These are phyloP conservation scores for Senecio squalidus DNA, from an alignment of 140 eudicot species.

Conservation along the genomic window DNA sequence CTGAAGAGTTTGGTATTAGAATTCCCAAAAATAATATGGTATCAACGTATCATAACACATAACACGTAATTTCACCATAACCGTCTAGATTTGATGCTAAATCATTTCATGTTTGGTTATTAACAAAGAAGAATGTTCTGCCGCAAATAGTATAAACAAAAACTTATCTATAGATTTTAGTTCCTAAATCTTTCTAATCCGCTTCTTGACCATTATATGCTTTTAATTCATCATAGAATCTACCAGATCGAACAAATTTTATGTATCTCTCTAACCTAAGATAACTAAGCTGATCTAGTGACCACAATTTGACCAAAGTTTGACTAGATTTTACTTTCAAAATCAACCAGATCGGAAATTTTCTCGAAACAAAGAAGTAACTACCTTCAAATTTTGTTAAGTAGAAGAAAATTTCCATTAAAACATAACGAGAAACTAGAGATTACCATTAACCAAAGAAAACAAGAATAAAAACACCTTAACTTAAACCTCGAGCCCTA, in stretches of 20 bases:
- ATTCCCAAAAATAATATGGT: conserved; percentile 3
- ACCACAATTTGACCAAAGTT: too few species aligned
- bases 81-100: conserved; percentile 4
- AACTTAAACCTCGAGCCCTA: too few species aligned
- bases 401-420: too few species aligned
- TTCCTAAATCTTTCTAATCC: conserved; percentile 7
- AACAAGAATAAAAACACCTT: too few species aligned
- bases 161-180: conserved; percentile 7
- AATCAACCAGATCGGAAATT: too few species aligned
- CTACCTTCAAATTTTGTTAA: too few species aligned
- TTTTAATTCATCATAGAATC: neutral
- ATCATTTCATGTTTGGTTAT: conserved; percentile 13
- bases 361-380: too few species aligned
- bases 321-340: too few species aligned
- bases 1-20: conserved; percentile 22
- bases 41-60: neutral
- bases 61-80: conserved; percentile 5
- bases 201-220: neutral
- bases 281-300: too few species aligned
- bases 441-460: too few species aligned
- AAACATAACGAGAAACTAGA: too few species aligned
- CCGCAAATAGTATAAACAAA: conserved; percentile 30
- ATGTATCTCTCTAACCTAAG: neutral
- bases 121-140: conserved; percentile 28
- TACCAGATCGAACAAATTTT: neutral